These are phyloP conservation scores for Dendrostoma leiphaemia DNA, from an alignment of 2,329 filamentous ascomycete genomes.

Conservation along the genomic window DNA sequence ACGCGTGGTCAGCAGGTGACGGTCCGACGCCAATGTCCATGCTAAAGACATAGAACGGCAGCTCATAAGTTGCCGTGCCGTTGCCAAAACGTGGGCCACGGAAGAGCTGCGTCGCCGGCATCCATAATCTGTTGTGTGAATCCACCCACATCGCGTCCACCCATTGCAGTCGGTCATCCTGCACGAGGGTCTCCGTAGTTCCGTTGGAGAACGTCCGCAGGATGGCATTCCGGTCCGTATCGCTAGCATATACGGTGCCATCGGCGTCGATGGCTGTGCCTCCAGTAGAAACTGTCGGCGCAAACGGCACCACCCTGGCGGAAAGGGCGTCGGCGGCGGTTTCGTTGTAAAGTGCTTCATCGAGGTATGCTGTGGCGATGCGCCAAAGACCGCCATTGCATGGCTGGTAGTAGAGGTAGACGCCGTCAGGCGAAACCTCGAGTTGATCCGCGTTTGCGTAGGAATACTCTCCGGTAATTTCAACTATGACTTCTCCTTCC, in stretches of 20 bases:
- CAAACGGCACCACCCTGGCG: background rate
- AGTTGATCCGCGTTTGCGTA: conserved; percentile 33
- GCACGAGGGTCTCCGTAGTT: conserved; percentile 7
- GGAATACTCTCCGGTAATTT: too few relatives aligned
- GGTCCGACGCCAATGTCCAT: too few relatives aligned
- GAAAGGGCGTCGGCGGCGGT: conserved; percentile 26
- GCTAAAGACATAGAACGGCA: too few relatives aligned
- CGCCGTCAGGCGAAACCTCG: conserved; percentile 36
- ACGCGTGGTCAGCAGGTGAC: too few relatives aligned
- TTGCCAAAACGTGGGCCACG: too few relatives aligned
- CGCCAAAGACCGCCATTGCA: conserved; percentile 32
- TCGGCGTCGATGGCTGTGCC: conserved; percentile 7
- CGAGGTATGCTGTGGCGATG: conserved; percentile 32
- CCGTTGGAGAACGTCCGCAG: conserved; percentile 3
- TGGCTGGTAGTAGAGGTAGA: conserved; percentile 36
- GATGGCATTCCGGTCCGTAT: background rate
- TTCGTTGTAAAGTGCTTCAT: conserved; percentile 31
- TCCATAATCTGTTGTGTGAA: conserved; percentile 6
- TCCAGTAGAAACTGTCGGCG: background rate
- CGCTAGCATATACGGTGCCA: background rate
- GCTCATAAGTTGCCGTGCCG: too few relatives aligned
- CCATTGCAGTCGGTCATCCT: conserved; percentile 11
- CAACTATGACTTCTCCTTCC: too few relatives aligned
- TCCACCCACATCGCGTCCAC: conserved; percentile 13
- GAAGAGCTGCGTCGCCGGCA: conserved; percentile 8